Evolutionary conservation across 768 basidiomycete species (phyloP).

Genomic region (Lactarius trivialis): DNA sequence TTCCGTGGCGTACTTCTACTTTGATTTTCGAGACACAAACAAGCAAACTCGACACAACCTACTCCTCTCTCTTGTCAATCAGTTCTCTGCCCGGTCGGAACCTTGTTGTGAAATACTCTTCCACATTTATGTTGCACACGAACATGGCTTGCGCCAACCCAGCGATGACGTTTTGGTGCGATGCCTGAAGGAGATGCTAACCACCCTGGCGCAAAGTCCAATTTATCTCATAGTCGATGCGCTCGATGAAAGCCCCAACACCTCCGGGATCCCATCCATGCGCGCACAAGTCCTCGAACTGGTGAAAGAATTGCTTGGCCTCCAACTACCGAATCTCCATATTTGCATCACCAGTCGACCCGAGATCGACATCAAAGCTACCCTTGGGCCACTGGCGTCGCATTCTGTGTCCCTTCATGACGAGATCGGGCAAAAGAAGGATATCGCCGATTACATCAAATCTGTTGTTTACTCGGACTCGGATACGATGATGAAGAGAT

Average conservation of each 20-base stretch:
- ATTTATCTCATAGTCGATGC: not conserved
- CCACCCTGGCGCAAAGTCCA: not conserved
- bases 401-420: not conserved
- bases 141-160: not conserved
- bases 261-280: not conserved
- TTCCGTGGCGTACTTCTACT: not conserved
- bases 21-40: not conserved
- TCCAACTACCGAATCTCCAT: not conserved
- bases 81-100: not conserved
- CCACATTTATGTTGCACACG: not conserved
- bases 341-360: not conserved
- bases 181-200: not conserved
- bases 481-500: not conserved
- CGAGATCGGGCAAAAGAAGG: not conserved
- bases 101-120: not conserved
- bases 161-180: not conserved
- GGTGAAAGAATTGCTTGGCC: not conserved
- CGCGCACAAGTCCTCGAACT: not conserved
- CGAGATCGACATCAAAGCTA: not conserved
- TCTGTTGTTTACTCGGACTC: not conserved
- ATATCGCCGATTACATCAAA: not conserved
- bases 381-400: not conserved
- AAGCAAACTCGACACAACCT: not conserved
- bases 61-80: not conserved
- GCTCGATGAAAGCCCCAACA: not conserved